Percentiles rank a stretch among this genome's conserved stretches.
Conservation (phyloP, 108 stramenopile genomes). For the Cylindrotheca fusiformis region DNA sequence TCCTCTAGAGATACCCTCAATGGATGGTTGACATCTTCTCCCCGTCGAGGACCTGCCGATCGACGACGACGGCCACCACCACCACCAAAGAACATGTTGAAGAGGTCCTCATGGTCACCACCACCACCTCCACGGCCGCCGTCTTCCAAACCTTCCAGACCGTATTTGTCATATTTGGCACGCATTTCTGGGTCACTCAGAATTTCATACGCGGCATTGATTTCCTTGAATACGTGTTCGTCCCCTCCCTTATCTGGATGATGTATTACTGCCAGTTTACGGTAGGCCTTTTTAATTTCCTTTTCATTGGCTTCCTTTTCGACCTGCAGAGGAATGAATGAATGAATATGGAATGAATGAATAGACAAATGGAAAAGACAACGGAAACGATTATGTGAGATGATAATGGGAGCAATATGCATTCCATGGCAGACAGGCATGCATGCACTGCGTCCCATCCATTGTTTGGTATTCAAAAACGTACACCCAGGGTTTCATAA, state of each 20-base stretch:
- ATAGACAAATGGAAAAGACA: not conserved
- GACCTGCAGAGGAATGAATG: constrained; percentile 35
- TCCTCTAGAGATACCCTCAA: constrained; percentile 95
- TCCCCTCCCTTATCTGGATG: constrained; percentile 93
- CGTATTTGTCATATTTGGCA: constrained; percentile 86
- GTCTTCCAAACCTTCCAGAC: constrained; percentile 82
- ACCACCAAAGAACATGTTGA: constrained; percentile 96
- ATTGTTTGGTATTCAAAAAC: too few relatives aligned
- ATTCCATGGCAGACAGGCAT: too few relatives aligned
- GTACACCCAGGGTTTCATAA: constrained; percentile 81
- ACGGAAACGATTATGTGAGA: too few relatives aligned
- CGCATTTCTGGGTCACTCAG: constrained; percentile 87
- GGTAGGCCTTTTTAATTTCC: constrained; percentile 90
- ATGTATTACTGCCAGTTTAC: constrained; percentile 75
- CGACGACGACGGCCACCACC: constrained; percentile 65
- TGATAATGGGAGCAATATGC: too few relatives aligned
- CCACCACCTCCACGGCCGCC: constrained; percentile 62
- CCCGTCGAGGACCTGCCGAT: constrained; percentile 77
- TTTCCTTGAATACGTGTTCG: constrained; percentile 91
- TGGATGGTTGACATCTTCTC: constrained; percentile 93
- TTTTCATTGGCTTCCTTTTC: constrained; percentile 68
- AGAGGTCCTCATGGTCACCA: constrained; percentile 79
- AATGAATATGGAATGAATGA: constrained; percentile 10
- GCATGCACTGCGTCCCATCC: too few relatives aligned
- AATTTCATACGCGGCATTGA: constrained; percentile 88